These are phyloP conservation scores for Alliaria petiolata DNA, from an alignment of 345 rosid species.

Conservation along the genomic window DNA sequence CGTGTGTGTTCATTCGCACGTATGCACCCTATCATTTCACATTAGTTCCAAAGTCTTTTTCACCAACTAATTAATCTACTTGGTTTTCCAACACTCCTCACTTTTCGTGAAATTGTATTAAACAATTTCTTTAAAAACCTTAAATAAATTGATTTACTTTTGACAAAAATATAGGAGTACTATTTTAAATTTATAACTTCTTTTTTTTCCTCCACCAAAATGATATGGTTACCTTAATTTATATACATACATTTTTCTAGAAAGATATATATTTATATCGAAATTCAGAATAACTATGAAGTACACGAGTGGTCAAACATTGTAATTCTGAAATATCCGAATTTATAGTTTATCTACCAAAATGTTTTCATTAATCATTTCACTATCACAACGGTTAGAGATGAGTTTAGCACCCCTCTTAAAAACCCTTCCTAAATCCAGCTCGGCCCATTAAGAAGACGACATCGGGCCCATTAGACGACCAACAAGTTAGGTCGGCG, in stretches of 20 bases:
- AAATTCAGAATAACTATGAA: background rate
- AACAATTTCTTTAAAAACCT: background rate
- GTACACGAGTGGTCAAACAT: background rate
- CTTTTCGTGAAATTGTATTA: background rate
- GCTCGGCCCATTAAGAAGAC: no score
- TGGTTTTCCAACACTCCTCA: constrained; percentile 20
- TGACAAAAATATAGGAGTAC: background rate
- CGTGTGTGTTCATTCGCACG: constrained; percentile 29
- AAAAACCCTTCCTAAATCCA: no score
- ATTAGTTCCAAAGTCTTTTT: constrained; percentile 35
- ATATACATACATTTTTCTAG: no score
- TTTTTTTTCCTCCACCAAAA: no score
- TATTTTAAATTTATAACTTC: background rate
- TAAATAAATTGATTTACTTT: background rate
- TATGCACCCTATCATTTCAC: constrained; percentile 27
- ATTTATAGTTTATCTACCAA: background rate
- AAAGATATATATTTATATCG: no score
- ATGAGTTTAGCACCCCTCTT: no score
- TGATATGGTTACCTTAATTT: no score
- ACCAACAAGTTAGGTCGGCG: no score
- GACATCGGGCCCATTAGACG: no score
- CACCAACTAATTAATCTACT: constrained; percentile 27
- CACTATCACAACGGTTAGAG: background rate
- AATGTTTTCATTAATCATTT: background rate
- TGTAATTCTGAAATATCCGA: background rate